Conservation (phyloP, 768 basidiomycete species). For the Tephrocybe sp. region DNA sequence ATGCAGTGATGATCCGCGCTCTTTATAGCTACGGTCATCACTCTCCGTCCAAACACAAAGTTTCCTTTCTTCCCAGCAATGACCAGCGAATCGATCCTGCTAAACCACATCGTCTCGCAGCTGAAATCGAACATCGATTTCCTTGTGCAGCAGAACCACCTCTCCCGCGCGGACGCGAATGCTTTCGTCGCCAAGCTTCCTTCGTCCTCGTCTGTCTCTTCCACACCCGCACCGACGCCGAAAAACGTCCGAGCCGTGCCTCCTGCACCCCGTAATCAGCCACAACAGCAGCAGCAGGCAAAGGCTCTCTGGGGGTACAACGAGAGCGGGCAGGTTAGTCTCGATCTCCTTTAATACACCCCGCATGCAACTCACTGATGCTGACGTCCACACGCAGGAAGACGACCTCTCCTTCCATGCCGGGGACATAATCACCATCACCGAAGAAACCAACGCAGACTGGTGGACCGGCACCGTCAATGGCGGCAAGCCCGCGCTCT, state of each 20-base stretch:
- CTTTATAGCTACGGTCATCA: too few relatives aligned
- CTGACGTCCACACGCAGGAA: conserved; percentile 44
- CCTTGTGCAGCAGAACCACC: conserved; percentile 52
- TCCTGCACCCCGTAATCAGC: conserved; percentile 8
- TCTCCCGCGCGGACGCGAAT: conserved; percentile 49
- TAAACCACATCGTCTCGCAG: conserved; percentile 49
- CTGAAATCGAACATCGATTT: conserved; percentile 59
- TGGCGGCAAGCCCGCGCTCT: conserved; percentile 62
- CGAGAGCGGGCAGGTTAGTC: conserved; percentile 49
- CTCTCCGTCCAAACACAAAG: too few relatives aligned
- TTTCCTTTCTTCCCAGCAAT: too few relatives aligned
- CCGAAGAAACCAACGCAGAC: conserved; percentile 79
- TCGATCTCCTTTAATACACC: not conserved
- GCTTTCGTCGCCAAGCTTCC: conserved; percentile 51
- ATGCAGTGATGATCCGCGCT: too few relatives aligned
- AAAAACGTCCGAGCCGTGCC: not conserved
- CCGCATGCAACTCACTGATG: not conserved
- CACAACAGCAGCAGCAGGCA: conserved; percentile 34
- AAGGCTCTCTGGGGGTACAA: conserved; percentile 70
- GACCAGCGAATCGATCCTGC: too few relatives aligned
- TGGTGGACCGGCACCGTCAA: conserved; percentile 82
- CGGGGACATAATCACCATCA: conserved; percentile 77
- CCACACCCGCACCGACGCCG: not conserved
- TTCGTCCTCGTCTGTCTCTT: not conserved
- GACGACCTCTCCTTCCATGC: conserved; percentile 78